Evolutionary conservation across 495 filamentous ascomycete genomes (phyloP).

Genomic region (Penicillium herquei): DNA sequence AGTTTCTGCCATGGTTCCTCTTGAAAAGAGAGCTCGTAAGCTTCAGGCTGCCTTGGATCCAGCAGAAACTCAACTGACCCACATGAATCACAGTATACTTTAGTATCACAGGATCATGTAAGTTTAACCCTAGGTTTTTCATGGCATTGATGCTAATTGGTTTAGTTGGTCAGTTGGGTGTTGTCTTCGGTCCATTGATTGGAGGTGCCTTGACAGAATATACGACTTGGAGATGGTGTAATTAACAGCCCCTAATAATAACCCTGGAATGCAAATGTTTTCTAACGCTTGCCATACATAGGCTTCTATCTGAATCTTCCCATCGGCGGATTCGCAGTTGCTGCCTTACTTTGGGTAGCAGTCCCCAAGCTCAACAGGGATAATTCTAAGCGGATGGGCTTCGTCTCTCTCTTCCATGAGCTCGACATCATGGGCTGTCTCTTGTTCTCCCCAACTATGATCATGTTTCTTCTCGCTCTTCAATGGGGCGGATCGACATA

Average conservation of each 20-base stretch:
- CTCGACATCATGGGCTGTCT: constrained; percentile 41
- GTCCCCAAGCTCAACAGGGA: not conserved
- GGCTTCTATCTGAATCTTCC: constrained; percentile 74
- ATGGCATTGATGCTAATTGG: constrained; percentile 23
- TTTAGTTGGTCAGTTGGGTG: constrained; percentile 68
- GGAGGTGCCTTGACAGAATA: constrained; percentile 57
- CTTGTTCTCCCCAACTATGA: constrained; percentile 33
- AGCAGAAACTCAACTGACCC: not conserved
- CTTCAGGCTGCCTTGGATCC: constrained; percentile 59
- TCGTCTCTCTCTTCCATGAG: not conserved
- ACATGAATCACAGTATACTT: too few relatives aligned
- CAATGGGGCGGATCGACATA: constrained; percentile 23
- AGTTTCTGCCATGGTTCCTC: constrained; percentile 57
- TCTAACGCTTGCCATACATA: not conserved
- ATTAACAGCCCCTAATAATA: not conserved
- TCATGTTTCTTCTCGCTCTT: constrained; percentile 35
- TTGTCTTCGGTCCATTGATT: constrained; percentile 63
- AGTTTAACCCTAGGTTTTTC: too few relatives aligned
- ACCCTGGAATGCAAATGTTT: not conserved
- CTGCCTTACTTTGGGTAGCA: constrained; percentile 48
- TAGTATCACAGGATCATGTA: too few relatives aligned
- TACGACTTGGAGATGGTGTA: constrained; percentile 77
- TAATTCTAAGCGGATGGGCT: not conserved
- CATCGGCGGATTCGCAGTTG: constrained; percentile 56
- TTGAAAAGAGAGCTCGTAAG: constrained; percentile 55